These are phyloP conservation scores for Xerocomus amazonicus DNA, from an alignment of 1,284 basidiomycete species.

Conservation along the genomic window DNA sequence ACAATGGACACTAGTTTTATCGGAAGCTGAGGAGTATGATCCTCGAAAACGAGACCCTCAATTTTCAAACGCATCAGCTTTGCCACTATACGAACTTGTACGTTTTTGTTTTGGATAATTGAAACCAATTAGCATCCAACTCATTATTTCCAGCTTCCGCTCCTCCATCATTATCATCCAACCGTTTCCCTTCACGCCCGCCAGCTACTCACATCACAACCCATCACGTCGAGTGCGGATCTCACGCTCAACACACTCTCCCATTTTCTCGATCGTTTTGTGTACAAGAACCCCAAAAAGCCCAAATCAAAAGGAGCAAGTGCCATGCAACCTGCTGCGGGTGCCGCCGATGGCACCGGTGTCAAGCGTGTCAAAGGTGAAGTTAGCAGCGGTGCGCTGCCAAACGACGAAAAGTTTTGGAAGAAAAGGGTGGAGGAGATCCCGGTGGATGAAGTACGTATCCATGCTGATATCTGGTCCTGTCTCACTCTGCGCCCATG, in stretches of 20 bases:
- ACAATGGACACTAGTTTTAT: slow-evolving; percentile 37
- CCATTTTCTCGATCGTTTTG: slow-evolving; percentile 84
- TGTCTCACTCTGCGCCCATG: slow-evolving; percentile 3
- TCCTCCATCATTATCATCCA: slow-evolving; percentile 89
- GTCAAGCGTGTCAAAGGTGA: slow-evolving; percentile 77
- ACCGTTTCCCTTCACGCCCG: slow-evolving; percentile 84
- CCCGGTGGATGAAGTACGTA: slow-evolving; percentile 80
- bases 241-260: slow-evolving; percentile 91
- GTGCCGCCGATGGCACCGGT: slow-evolving; percentile 54
- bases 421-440: slow-evolving; percentile 70
- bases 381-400: slow-evolving; percentile 44
- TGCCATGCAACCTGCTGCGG: slow-evolving; percentile 94
- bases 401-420: slow-evolving; percentile 83
- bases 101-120: slow-evolving; percentile 24
- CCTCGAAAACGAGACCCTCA: slow-evolving; percentile 89
- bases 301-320: slow-evolving; percentile 70
- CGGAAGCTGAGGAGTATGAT: slow-evolving; percentile 64
- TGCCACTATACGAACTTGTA: slow-evolving; percentile 90
- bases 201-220: slow-evolving; percentile 70
- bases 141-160: slow-evolving; percentile 54
- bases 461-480: background rate
- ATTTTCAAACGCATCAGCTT: slow-evolving; percentile 78
- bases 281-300: slow-evolving; percentile 97
- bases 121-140: too few relatives aligned
- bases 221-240: slow-evolving; percentile 81